phyloP scores from a whole-genome alignment of 164 flowering plant genomes.

The Paratinospora sagittata region DNA sequence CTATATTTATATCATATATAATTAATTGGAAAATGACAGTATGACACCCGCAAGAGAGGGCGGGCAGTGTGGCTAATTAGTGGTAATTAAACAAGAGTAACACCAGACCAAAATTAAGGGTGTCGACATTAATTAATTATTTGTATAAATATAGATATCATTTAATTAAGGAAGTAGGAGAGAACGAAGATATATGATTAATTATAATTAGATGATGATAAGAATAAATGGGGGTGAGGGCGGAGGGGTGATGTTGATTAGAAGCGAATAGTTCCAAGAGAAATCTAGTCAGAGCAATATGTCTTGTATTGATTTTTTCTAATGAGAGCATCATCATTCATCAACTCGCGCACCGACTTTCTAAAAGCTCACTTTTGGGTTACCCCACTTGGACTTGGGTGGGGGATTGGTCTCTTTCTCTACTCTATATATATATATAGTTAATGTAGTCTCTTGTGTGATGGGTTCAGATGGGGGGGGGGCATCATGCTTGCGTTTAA shows the following conservation, averaged over 20 bases:
- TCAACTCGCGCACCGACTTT: conserved; percentile 24
- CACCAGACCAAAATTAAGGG: too few species aligned
- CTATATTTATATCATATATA: too few species aligned
- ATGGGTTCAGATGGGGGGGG: too few species aligned
- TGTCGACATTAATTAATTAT: too few species aligned
- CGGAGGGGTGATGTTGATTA: not conserved
- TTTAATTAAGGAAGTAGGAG: not conserved
- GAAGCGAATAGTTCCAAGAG: conserved; percentile 1
- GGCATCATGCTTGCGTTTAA: too few species aligned
- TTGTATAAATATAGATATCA: too few species aligned
- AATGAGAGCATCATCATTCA: conserved; percentile 20
- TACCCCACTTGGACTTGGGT: conserved; percentile 17
- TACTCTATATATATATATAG: not conserved
- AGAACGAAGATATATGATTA: not conserved
- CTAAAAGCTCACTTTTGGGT: conserved; percentile 14
- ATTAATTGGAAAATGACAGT: too few species aligned
- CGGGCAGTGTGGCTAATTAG: too few species aligned
- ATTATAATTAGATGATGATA: not conserved
- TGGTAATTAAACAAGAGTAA: too few species aligned
- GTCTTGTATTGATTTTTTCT: not conserved
- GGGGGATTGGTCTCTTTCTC: not conserved
- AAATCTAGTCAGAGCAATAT: conserved; percentile 18
- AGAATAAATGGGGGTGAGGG: not conserved
- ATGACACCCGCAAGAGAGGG: too few species aligned
- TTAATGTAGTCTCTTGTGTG: not conserved